phyloP scores from a whole-genome alignment of 1,284 basidiomycete species.

The Sparassis latifolia region DNA sequence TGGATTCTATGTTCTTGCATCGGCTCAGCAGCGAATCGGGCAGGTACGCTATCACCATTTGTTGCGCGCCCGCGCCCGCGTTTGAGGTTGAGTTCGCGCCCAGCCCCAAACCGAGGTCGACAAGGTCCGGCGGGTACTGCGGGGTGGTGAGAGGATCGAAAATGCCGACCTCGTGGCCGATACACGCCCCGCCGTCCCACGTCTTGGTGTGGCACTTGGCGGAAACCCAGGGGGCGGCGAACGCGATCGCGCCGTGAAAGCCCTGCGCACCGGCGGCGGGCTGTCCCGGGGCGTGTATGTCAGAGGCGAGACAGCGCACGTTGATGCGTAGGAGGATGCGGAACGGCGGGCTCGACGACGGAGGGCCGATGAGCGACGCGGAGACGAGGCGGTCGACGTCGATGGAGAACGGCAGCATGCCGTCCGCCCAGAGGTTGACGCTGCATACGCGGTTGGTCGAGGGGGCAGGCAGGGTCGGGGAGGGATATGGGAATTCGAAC shows the following conservation, averaged over 20 bases:
- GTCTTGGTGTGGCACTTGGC: slow-evolving; percentile 59
- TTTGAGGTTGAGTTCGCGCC: slow-evolving; percentile 15
- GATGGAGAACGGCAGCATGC: slow-evolving; percentile 55
- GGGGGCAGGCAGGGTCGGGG: slow-evolving; percentile 6
- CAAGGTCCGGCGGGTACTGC: slow-evolving; percentile 10
- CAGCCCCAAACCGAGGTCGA: slow-evolving; percentile 4
- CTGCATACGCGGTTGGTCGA: slow-evolving; percentile 15
- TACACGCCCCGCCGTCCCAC: slow-evolving; percentile 41
- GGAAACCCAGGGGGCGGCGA: slow-evolving; percentile 44
- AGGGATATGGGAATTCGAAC: slow-evolving; percentile 8
- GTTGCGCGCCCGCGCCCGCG: no score
- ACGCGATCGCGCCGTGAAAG: slow-evolving; percentile 50
- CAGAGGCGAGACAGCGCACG: slow-evolving; percentile 35
- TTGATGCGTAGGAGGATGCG: slow-evolving; percentile 42
- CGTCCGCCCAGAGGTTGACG: slow-evolving; percentile 49
- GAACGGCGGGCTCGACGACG: slow-evolving; percentile 23
- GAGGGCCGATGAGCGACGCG: slow-evolving; percentile 19
- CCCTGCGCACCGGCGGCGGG: slow-evolving; percentile 50
- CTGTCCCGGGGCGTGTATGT: slow-evolving; percentile 38
- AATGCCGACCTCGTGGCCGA: slow-evolving; percentile 43
- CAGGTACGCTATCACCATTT: slow-evolving; percentile 39
- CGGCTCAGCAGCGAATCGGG: slow-evolving; percentile 55
- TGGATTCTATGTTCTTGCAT: slow-evolving; percentile 51
- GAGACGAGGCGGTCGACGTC: slow-evolving; percentile 41
- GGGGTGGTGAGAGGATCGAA: slow-evolving; percentile 35